A percentile compares a stretch with the other conserved stretches of the same genome.
Conservation (phyloP, 257 asterid genomes). For the Scutellaria baicalensis region DNA sequence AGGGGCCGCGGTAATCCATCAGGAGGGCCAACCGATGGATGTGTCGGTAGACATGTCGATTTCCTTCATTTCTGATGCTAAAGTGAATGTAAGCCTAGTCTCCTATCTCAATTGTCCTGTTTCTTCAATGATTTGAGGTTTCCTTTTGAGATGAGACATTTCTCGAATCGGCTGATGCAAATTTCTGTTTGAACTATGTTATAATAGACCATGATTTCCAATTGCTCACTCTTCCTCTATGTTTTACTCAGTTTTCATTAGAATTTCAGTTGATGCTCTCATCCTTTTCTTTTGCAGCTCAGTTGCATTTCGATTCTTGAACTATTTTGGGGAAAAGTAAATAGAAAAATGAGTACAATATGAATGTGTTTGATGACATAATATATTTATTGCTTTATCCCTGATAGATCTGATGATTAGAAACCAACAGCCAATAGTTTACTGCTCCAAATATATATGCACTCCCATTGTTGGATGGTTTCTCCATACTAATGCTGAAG, state of each 20-base stretch:
- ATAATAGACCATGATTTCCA: background rate
- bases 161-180: background rate
- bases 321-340: background rate
- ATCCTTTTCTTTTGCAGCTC: background rate
- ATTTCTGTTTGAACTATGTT: background rate
- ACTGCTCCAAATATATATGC: background rate
- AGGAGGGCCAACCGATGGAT: constrained; percentile 58
- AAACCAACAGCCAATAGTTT: background rate
- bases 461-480: background rate
- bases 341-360: too few relatives aligned
- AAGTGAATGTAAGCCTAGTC: constrained; percentile 36
- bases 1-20: constrained; percentile 59
- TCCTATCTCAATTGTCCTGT: background rate
- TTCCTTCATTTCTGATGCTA: constrained; percentile 56
- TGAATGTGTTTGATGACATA: background rate
- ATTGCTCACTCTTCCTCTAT: background rate
- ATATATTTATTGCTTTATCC: background rate
- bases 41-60: constrained; percentile 90
- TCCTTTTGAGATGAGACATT: too few relatives aligned
- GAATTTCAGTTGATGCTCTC: background rate
- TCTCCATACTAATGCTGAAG: background rate
- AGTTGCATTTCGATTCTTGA: background rate
- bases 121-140: too few relatives aligned
- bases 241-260: background rate
- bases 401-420: background rate